Evolutionary conservation across 2,329 filamentous ascomycete species (phyloP).

Genomic region (Fusarium sp.): DNA sequence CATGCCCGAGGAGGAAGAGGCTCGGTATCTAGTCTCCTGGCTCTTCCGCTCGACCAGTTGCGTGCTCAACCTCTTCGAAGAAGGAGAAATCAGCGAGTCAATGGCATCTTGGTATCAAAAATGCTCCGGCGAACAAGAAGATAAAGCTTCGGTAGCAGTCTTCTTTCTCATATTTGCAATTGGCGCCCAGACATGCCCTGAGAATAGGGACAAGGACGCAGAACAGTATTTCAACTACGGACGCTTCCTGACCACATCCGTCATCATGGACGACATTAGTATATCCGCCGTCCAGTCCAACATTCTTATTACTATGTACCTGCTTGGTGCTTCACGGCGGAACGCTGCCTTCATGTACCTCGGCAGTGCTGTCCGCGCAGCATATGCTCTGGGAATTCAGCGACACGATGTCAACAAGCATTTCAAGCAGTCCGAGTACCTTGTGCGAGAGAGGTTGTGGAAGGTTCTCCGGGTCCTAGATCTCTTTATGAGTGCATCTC

Average conservation of each 20-base stretch:
- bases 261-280: neutral
- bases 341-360: neutral
- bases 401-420: neutral
- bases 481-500: neutral
- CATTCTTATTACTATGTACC: neutral
- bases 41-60: neutral
- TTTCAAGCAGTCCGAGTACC: neutral
- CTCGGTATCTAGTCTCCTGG: neutral
- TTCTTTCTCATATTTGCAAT: neutral
- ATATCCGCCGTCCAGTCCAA: neutral
- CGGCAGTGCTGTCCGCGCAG: neutral
- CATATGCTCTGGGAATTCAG: neutral
- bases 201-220: neutral
- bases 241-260: neutral
- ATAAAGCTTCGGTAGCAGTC: neutral
- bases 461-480: neutral
- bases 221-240: neutral
- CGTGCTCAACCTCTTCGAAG: neutral
- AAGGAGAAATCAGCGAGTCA: neutral
- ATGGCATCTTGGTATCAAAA: neutral
- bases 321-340: neutral
- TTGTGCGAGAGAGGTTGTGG: neutral
- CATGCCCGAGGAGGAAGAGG: neutral
- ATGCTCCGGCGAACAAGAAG: neutral
- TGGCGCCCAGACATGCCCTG: neutral